Conservation (phyloP, 345 rosid genomes). For the Trapa bicornis region DNA sequence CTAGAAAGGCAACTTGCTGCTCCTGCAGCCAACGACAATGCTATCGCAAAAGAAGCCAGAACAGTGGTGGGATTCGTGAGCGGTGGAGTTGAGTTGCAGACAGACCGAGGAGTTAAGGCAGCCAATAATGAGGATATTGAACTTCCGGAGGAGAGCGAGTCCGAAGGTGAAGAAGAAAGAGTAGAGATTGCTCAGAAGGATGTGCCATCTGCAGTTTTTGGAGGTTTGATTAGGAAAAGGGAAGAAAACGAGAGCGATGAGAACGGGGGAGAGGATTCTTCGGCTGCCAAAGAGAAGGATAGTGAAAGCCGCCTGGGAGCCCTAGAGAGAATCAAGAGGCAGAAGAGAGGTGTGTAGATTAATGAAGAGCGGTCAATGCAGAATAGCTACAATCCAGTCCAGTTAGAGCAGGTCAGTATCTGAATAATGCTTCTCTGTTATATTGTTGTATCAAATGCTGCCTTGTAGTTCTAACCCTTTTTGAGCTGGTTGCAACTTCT, state of each 20-base stretch:
- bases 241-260: slow-evolving; percentile 22
- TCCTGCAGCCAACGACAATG: slow-evolving; percentile 20
- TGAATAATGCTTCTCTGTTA: neutral
- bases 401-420: neutral
- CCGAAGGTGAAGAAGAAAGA: slow-evolving; percentile 44
- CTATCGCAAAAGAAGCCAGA: slow-evolving; percentile 29
- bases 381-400: neutral
- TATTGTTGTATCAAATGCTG: neutral
- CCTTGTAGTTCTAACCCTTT: neutral
- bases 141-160: slow-evolving; percentile 70
- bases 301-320: slow-evolving; percentile 56
- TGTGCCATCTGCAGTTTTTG: slow-evolving; percentile 76
- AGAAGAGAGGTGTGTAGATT: slow-evolving; percentile 16
- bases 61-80: slow-evolving; percentile 76
- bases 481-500: neutral
- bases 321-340: slow-evolving; percentile 70
- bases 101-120: slow-evolving; percentile 32
- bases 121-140: slow-evolving; percentile 75
- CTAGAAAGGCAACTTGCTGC: slow-evolving; percentile 75
- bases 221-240: slow-evolving; percentile 66
- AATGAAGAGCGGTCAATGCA: neutral
- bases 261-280: slow-evolving; percentile 5
- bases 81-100: slow-evolving; percentile 64
- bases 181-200: slow-evolving; percentile 70
- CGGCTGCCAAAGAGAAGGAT: slow-evolving; percentile 18